A percentile compares a stretch with the other conserved stretches of the same genome.
Conservation (phyloP, 192 early-diverging fungal genomes). For the Podila epicladia region DNA sequence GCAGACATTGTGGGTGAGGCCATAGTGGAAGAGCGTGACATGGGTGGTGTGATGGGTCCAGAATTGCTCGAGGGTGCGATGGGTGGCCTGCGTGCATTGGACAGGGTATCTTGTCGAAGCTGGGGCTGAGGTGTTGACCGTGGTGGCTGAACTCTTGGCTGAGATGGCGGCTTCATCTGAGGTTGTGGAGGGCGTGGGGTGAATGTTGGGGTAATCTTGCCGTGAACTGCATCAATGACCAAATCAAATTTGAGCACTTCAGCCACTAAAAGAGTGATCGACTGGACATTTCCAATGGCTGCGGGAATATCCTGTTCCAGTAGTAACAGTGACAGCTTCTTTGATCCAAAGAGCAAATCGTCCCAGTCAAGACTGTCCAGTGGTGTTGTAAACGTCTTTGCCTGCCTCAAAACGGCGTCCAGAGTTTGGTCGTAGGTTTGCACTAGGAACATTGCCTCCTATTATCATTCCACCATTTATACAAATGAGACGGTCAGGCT, state of each 20-base stretch:
- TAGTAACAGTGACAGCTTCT: slow-evolving; percentile 18
- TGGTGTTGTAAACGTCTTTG: slow-evolving; percentile 32
- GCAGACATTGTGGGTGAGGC: background rate
- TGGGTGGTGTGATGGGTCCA: background rate
- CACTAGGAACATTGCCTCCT: slow-evolving; percentile 32
- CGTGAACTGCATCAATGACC: slow-evolving; percentile 20
- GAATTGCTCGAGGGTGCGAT: background rate
- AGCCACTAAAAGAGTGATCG: background rate
- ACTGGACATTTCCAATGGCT: slow-evolving; percentile 16
- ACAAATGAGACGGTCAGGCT: background rate
- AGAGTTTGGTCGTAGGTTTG: slow-evolving; percentile 14
- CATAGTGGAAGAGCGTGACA: background rate
- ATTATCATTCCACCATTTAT: background rate
- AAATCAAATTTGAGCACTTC: slow-evolving; percentile 28
- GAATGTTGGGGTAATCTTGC: slow-evolving; percentile 7
- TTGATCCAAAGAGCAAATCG: slow-evolving; percentile 23
- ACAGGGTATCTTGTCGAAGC: background rate
- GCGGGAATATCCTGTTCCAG: slow-evolving; percentile 1
- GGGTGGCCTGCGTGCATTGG: background rate
- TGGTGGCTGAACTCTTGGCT: background rate
- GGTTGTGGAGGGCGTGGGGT: slow-evolving; percentile 2
- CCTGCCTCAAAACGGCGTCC: slow-evolving; percentile 23
- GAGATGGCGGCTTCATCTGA: background rate
- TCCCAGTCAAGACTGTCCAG: slow-evolving; percentile 44
- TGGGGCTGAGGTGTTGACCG: background rate